Conservation (phyloP, 768 basidiomycete species). For the Favolaschia claudopus region DNA sequence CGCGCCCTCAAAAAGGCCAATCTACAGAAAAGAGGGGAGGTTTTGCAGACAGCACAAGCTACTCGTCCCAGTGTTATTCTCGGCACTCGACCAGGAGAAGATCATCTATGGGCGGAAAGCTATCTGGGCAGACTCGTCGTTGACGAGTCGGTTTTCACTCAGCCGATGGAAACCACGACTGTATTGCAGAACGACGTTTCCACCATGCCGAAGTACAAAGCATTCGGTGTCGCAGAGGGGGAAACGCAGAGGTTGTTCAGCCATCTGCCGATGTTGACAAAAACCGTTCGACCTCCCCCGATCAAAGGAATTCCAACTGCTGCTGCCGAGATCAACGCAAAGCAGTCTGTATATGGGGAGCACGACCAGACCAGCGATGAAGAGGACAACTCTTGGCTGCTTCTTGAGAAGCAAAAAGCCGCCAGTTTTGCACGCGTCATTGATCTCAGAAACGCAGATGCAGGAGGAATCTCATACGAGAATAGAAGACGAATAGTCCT, state of each 20-base stretch:
- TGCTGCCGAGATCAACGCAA: too few relatives aligned
- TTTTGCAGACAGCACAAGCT: constrained; percentile 42
- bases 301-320: too few relatives aligned
- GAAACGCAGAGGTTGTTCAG: constrained; percentile 74
- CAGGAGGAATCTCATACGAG: constrained; percentile 85
- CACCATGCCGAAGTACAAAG: constrained; percentile 59
- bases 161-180: constrained; percentile 37
- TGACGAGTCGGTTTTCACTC: constrained; percentile 54
- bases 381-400: constrained; percentile 44
- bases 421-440: constrained; percentile 67
- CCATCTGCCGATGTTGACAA: constrained; percentile 64
- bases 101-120: constrained; percentile 70
- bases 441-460: constrained; percentile 89
- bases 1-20: constrained; percentile 51
- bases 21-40: constrained; percentile 54
- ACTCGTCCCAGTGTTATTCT: constrained; percentile 73
- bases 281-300: too few relatives aligned
- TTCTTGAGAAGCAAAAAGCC: constrained; percentile 55
- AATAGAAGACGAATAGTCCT: constrained; percentile 82
- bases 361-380: constrained; percentile 28
- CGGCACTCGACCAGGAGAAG: constrained; percentile 71
- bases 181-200: constrained; percentile 41
- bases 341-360: too few relatives aligned
- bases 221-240: constrained; percentile 68
- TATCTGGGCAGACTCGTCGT: constrained; percentile 72